Conservation (phyloP, 2,329 filamentous ascomycete genomes). For the Alternaria atra region DNA sequence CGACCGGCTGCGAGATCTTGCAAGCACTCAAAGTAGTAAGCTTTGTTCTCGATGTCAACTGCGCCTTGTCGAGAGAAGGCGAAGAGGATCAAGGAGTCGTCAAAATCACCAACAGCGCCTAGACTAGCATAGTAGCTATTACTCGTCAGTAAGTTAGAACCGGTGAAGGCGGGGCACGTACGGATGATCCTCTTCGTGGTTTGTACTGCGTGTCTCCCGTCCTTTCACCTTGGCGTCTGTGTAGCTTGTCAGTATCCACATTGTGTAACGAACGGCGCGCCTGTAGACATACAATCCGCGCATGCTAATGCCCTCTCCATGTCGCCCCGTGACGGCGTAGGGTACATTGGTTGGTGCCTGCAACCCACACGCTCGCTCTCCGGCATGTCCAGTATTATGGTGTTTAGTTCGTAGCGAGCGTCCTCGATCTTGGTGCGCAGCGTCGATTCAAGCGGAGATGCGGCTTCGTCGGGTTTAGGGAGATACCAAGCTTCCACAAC, state of each 20-base stretch:
- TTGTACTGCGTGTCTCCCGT: constrained; percentile 39
- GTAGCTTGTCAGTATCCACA: constrained; percentile 17
- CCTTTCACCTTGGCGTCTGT: constrained; percentile 38
- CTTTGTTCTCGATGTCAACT: constrained; percentile 62
- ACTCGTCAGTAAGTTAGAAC: constrained; percentile 18
- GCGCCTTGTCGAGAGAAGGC: constrained; percentile 68
- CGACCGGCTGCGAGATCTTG: constrained; percentile 66
- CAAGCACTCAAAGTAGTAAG: constrained; percentile 74
- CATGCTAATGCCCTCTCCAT: constrained; percentile 52
- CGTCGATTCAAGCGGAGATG: constrained; percentile 30
- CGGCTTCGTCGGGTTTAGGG: constrained; percentile 35
- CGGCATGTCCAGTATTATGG: constrained; percentile 57
- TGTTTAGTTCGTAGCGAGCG: constrained; percentile 65
- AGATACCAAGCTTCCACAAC: constrained; percentile 45
- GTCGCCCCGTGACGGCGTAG: constrained; percentile 50
- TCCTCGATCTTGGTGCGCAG: constrained; percentile 62
- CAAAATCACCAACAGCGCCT: constrained; percentile 69
- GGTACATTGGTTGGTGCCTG: constrained; percentile 41
- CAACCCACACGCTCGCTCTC: constrained; percentile 41
- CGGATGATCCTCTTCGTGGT: constrained; percentile 50
- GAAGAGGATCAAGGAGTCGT: constrained; percentile 68
- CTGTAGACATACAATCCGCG: constrained; percentile 42
- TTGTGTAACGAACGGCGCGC: background rate
- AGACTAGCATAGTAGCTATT: constrained; percentile 67
- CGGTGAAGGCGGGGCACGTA: constrained; percentile 21